phyloP scores from a whole-genome alignment of 441 rosid genomes.

The Adansonia grandidieri region DNA sequence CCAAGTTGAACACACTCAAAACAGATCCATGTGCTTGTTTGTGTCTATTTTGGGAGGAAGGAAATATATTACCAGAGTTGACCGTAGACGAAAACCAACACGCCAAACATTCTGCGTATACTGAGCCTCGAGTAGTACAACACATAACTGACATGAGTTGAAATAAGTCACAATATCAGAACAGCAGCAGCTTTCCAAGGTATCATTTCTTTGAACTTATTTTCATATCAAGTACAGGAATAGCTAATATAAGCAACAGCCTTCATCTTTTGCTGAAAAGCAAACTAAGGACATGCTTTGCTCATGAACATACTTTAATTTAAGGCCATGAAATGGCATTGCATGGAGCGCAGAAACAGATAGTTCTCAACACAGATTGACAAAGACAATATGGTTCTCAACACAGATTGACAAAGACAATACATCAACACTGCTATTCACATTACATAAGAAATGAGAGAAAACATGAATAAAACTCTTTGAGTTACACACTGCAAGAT shows the following conservation, averaged over 20 bases:
- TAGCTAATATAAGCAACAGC: not conserved
- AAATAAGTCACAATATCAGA: slow-evolving; percentile 24
- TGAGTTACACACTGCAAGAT: not conserved
- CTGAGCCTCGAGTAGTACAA: slow-evolving; percentile 85
- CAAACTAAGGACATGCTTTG: not conserved
- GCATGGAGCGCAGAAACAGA: not conserved
- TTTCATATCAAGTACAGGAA: not conserved
- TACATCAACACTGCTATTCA: not conserved
- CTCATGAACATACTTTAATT: not conserved
- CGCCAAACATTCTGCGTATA: slow-evolving; percentile 86
- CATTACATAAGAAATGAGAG: slow-evolving; percentile 12
- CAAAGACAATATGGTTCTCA: slow-evolving; percentile 4
- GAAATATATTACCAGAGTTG: slow-evolving; percentile 78
- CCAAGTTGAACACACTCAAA: not conserved
- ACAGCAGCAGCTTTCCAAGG: not conserved
- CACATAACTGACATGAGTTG: slow-evolving; percentile 59
- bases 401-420: slow-evolving; percentile 3
- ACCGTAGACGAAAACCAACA: slow-evolving; percentile 79
- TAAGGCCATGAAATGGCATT: not conserved
- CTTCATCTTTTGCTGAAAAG: not conserved
- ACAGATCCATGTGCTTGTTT: not conserved
- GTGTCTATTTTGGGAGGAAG: not conserved
- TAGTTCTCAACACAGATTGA: not conserved
- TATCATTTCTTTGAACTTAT: not conserved
- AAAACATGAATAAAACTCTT: not conserved